Evolutionary conservation across 306 rosid genomes (phyloP).

Genomic region (Castanea mollissima): DNA sequence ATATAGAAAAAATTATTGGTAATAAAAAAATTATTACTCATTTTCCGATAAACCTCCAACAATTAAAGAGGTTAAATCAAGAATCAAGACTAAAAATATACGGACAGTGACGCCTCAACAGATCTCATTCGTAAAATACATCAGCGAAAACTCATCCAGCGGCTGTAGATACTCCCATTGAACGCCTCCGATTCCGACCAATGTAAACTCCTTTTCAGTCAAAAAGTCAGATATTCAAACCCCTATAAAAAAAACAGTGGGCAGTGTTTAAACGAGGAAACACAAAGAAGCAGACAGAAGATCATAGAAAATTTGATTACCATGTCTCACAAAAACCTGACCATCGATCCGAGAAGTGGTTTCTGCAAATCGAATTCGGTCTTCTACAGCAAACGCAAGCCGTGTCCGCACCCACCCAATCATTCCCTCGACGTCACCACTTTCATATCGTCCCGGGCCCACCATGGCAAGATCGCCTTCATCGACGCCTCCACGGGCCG

Average conservation of each 20-base stretch:
- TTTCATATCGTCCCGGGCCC: constrained; percentile 78
- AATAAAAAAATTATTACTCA: too few species aligned
- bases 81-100: too few species aligned
- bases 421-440: constrained; percentile 56
- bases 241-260: too few species aligned
- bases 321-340: background rate
- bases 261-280: too few species aligned
- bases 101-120: too few species aligned
- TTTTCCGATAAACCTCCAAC: background rate
- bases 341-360: constrained; percentile 56
- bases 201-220: background rate
- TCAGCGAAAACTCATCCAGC: background rate
- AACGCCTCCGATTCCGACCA: background rate
- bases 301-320: background rate
- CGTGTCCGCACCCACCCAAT: constrained; percentile 57
- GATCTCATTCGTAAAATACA: background rate
- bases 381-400: constrained; percentile 71
- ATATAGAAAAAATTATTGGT: too few species aligned
- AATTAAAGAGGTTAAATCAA: background rate
- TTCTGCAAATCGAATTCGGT: constrained; percentile 57
- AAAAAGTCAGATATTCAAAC: background rate
- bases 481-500: constrained; percentile 76
- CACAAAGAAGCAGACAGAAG: background rate
- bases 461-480: constrained; percentile 66
- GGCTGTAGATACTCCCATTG: background rate